These are phyloP conservation scores for Pseudozyma flocculosa DNA, from an alignment of 1,284 basidiomycete genomes.

Conservation along the genomic window DNA sequence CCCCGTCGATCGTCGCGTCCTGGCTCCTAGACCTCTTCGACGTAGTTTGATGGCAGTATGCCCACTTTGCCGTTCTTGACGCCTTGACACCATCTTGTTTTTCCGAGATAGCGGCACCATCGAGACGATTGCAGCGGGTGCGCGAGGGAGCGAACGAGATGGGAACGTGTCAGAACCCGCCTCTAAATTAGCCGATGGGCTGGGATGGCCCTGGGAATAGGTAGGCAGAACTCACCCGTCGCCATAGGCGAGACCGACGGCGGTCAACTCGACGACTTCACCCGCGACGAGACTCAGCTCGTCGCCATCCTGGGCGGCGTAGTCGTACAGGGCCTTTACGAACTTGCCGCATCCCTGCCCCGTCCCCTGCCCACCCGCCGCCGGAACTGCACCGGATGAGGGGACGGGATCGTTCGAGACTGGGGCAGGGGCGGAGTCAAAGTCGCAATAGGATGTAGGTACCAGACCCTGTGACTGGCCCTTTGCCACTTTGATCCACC, in stretches of 20 bases:
- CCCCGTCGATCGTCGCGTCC: too few relatives aligned
- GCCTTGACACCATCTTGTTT: slow-evolving; percentile 29
- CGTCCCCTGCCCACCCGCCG: neutral
- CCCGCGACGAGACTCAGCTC: slow-evolving; percentile 22
- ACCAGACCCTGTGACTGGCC: slow-evolving; percentile 26
- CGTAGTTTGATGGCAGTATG: slow-evolving; percentile 39
- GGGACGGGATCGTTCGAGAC: too few relatives aligned
- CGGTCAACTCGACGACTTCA: slow-evolving; percentile 28
- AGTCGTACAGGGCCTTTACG: slow-evolving; percentile 39
- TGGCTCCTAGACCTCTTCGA: slow-evolving; percentile 11
- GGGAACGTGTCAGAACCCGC: too few relatives aligned
- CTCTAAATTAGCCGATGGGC: too few relatives aligned
- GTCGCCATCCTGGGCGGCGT: slow-evolving; percentile 31
- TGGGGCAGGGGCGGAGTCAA: slow-evolving; percentile 1
- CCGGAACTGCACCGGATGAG: slow-evolving; percentile 5
- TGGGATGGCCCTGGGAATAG: neutral
- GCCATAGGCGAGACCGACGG: slow-evolving; percentile 26
- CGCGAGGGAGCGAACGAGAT: too few relatives aligned
- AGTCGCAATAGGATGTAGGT: slow-evolving; percentile 36
- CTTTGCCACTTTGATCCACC: slow-evolving; percentile 38
- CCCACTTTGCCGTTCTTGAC: slow-evolving; percentile 22
- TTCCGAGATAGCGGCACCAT: too few relatives aligned
- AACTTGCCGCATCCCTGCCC: slow-evolving; percentile 18
- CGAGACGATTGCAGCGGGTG: too few relatives aligned
- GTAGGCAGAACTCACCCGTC: slow-evolving; percentile 21